These are phyloP conservation scores for Fusarium camptoceras DNA, from an alignment of 2,329 filamentous ascomycete genomes.

Conservation along the genomic window DNA sequence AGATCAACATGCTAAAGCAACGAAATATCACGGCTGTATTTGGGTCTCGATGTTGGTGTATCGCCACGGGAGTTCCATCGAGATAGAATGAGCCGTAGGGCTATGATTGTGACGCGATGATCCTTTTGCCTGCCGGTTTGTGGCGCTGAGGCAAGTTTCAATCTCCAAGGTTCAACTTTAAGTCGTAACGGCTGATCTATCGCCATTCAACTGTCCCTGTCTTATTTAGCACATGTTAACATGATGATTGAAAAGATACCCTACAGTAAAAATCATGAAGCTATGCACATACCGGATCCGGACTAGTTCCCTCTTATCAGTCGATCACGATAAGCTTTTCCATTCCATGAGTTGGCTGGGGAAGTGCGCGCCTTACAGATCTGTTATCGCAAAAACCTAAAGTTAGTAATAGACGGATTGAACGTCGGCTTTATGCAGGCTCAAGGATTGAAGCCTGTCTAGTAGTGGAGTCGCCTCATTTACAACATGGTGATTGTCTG, in stretches of 20 bases:
- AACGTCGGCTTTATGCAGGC: not conserved
- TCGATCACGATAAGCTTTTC: not conserved
- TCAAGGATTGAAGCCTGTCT: not conserved
- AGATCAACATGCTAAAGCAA: not conserved
- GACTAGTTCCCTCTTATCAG: not conserved
- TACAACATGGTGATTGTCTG: too few relatives aligned
- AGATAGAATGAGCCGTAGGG: accelerated
- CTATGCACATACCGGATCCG: not conserved
- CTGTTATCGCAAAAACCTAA: not conserved
- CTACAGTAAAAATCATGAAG: not conserved
- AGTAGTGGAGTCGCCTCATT: too few relatives aligned
- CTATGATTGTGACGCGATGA: too few relatives aligned
- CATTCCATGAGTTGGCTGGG: not conserved
- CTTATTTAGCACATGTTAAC: not conserved
- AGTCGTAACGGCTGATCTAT: not conserved
- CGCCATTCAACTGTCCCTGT: accelerated
- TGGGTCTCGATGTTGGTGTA: not conserved
- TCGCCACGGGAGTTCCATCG: not conserved
- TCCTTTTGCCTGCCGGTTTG: not conserved
- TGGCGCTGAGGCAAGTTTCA: not conserved
- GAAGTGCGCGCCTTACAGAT: not conserved
- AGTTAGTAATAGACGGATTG: not conserved
- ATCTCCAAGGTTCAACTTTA: too few relatives aligned
- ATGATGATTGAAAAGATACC: not conserved
- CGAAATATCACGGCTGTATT: not conserved